These are phyloP conservation scores for Capsicum pubescens DNA, from an alignment of 257 asterid genomes.

Conservation along the genomic window DNA sequence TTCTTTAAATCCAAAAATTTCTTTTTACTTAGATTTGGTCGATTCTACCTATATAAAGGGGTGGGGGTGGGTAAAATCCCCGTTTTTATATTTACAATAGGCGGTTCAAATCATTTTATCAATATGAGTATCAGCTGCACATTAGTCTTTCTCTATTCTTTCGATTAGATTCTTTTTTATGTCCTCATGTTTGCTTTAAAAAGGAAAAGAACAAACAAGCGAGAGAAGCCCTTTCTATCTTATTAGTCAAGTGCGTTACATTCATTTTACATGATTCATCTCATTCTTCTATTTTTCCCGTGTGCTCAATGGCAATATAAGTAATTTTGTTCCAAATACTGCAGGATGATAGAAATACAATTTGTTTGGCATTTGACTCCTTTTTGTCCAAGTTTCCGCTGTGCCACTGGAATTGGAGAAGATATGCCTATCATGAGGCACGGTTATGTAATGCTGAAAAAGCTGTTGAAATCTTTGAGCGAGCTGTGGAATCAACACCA, in stretches of 20 bases:
- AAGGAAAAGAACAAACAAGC: neutral
- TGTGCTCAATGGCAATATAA: conserved; percentile 22
- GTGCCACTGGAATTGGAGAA: conserved; percentile 90
- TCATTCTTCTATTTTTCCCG: neutral
- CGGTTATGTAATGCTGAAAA: conserved; percentile 59
- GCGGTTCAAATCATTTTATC: neutral
- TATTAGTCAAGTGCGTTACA: neutral
- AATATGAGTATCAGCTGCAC: neutral
- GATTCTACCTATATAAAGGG: neutral
- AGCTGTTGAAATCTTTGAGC: conserved; percentile 77
- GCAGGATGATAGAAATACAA: conserved; percentile 73
- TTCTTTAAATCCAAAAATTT: neutral
- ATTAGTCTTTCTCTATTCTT: neutral
- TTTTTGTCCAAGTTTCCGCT: conserved; percentile 73
- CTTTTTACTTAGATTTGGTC: neutral
- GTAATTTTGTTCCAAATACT: conserved; percentile 31
- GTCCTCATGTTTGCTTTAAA: neutral
- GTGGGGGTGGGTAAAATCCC: neutral
- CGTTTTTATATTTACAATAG: neutral
- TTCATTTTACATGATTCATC: conserved; percentile 24
- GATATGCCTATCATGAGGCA: conserved; percentile 70
- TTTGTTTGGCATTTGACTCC: conserved; percentile 74
- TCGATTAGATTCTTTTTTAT: conserved; percentile 3
- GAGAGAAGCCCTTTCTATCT: neutral
- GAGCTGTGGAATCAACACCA: conserved; percentile 57